Base-by-base conservation (phyloP, 345 rosid genomes). In the Pugionium cornutum region DNA sequence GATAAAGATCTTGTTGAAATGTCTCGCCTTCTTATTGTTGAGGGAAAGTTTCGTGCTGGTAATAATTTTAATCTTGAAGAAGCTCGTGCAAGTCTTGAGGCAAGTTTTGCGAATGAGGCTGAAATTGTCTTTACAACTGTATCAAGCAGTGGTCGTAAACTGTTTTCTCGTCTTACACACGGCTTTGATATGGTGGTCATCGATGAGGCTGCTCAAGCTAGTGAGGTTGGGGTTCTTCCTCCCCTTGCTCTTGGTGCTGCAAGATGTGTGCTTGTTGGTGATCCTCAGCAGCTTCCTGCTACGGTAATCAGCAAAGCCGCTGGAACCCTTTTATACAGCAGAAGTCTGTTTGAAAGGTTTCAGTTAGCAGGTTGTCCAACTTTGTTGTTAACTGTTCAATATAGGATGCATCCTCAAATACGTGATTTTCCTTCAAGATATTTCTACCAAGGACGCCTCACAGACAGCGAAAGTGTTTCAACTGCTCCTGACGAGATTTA, bases 201-300 rank as follows among this genome's bases (percentile, higher is more conserved):
- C 39, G 99, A 94, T 26, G 99, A 94, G 78, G 99, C 99, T 56
- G 99, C 99, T 51, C 99, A 94, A 77, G 99, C 99, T 62, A 90
- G 97, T 58, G 99, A 94, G 79, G 96, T 85, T 33, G 99, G 78
- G 48, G 86, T 88, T 76, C 95, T 94, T 75, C 99, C 99, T 67
- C 97, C 99, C 39, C 90, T 94, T 51, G 77, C 97, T 44, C 97
- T 94, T 41, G 99, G 96, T 47, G 99, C 99, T 37, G 87, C 97
- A 31, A 79, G 99, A 6, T 94, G 99, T 73, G 99, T 94, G 74
- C 96, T 94, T 76, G 99, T 94, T 9, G 99, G 99, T 50, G 99
- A 94, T 83, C 99, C 99, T 47, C 99, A 94, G 83, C 99, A 94
- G 82, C 99, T 94, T 77, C 99, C 99, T 67, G 99, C 99, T 46